Base-by-base conservation (phyloP, 1,139 yeast genomes). In the Waltiozyma sp. region DNA sequence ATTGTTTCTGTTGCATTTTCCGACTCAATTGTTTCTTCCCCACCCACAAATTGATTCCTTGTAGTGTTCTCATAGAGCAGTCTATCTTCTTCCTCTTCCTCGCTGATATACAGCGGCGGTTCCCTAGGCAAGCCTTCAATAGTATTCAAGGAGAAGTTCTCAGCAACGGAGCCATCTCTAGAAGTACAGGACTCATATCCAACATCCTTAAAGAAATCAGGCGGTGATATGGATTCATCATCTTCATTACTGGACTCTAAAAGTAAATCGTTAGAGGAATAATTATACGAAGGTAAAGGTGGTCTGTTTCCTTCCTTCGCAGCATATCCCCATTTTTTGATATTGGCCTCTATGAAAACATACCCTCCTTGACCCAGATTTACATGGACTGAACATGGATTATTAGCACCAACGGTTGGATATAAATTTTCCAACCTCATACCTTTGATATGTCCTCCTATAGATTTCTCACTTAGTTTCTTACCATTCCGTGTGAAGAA, bases 401-500 rank as follows among this genome's bases (percentile, higher is more conserved):
- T 77, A 58, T 78, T 73, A 55, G 93, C 70, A 9, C 98, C 98
- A n/a, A 91, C 69, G 4, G 93, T 86, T 8, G 97, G 97, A 56
- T 80, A 88, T 50, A 91, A 57, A 53, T 81, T 86, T 56, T 87
- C 91, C 50, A 84, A 72, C 49, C 72, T 80, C 69, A 91, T 73
- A 9, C 91, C 89, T 50, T 75, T 80, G 58, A 85, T 72, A 26
- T 87, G 86, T 1, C 89, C 91, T 3, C 89, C 89, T 24, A 80
- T 61, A 42, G 73, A 69, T 44, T 77, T 73, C 57, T 82, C 91
- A 44, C 77, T 77, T 31, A 88, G 64, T 54, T 84, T 83, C 58
- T 81, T 83, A 23, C 98, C 97, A 58, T 91, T 91, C 49, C 94
- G 80, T 0, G 97, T 89, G 49, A 89, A 81, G 58, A 87, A 89